Conservation (phyloP, 331 rosid species). For the Dryas integrifolia region DNA sequence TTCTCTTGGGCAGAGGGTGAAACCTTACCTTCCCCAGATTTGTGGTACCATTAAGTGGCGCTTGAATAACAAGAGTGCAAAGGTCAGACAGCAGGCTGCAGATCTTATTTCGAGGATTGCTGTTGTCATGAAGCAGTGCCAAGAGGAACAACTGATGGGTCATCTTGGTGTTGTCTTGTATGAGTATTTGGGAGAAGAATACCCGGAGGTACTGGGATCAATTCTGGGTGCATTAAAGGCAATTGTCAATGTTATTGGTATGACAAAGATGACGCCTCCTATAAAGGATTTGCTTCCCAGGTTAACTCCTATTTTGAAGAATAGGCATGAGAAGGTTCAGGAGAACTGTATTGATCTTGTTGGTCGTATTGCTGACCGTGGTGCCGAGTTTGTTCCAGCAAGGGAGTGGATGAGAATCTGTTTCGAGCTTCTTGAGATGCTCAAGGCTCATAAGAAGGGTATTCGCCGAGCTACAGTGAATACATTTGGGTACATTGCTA, state of each 20-base stretch:
- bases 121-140: constrained; percentile 95
- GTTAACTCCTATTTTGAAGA: constrained; percentile 84
- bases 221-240: constrained; percentile 89
- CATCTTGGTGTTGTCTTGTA: constrained; percentile 94
- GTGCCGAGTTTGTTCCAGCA: constrained; percentile 95
- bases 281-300: constrained; percentile 90
- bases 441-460: constrained; percentile 97
- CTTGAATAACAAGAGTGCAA: constrained; percentile 87
- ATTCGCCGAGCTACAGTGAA: constrained; percentile 93
- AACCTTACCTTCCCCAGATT: constrained; percentile 85
- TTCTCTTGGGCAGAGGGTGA: constrained; percentile 86
- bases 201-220: constrained; percentile 89
- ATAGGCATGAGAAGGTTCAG: constrained; percentile 97
- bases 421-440: constrained; percentile 98
- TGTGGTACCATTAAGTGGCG: constrained; percentile 96
- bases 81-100: constrained; percentile 89
- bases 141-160: constrained; percentile 93
- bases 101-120: constrained; percentile 90
- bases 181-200: constrained; percentile 89
- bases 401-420: constrained; percentile 99
- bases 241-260: constrained; percentile 88
- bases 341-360: constrained; percentile 97
- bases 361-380: constrained; percentile 95
- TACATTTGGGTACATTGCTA: constrained; percentile 89
- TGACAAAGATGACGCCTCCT: constrained; percentile 99